phyloP scores from a whole-genome alignment of 2,329 filamentous ascomycete species.

The Aspergillus viridinutans region DNA sequence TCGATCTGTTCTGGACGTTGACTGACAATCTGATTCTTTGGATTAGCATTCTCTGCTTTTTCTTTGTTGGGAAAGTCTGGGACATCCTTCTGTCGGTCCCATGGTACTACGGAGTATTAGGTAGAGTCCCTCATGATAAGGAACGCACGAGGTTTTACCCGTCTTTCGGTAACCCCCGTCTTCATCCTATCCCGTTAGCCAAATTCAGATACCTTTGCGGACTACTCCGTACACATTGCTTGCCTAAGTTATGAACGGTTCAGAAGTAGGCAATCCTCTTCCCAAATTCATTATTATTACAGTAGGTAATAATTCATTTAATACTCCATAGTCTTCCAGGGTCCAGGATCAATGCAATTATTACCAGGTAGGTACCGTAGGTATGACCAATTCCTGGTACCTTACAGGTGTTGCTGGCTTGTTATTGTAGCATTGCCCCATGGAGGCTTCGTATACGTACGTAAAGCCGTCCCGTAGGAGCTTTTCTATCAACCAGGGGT shows the following conservation, averaged over 20 bases:
- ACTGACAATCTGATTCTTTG: background rate
- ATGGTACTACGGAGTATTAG: background rate
- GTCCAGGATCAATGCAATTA: background rate
- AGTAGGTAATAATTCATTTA: background rate
- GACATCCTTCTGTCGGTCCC: background rate
- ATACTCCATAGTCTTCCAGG: background rate
- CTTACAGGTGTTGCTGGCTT: background rate
- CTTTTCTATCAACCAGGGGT: background rate
- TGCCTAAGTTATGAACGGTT: background rate
- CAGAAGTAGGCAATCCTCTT: background rate
- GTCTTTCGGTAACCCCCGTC: background rate
- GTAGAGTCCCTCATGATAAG: background rate
- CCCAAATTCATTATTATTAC: background rate
- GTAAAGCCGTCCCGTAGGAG: background rate
- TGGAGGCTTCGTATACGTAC: background rate
- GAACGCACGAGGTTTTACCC: background rate
- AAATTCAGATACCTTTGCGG: no score
- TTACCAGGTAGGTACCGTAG: background rate
- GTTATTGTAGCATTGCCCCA: background rate
- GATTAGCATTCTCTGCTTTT: background rate
- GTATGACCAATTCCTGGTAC: background rate
- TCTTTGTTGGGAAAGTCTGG: background rate
- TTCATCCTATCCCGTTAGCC: no score
- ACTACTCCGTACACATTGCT: background rate
- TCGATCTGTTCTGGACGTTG: background rate